These are phyloP conservation scores for Gaeumannomyces sp. DNA, from an alignment of 2,329 filamentous ascomycete species.

Conservation along the genomic window DNA sequence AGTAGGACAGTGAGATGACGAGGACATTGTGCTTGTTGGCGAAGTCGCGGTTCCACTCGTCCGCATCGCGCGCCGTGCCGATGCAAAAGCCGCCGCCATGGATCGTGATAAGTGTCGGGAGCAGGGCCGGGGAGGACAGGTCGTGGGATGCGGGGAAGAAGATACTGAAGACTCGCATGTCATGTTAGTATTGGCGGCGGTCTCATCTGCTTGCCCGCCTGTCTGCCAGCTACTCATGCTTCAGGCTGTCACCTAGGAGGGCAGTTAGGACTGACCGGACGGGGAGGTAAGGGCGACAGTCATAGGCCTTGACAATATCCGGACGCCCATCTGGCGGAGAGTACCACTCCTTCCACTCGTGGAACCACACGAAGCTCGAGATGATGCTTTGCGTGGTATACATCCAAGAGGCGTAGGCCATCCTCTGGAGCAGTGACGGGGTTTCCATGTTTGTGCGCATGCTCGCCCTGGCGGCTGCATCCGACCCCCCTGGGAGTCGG, in stretches of 20 bases:
- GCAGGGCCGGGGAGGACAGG: slow-evolving; percentile 18
- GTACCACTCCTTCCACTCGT: slow-evolving; percentile 23
- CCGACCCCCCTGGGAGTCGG: not conserved
- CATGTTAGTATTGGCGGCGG: not conserved
- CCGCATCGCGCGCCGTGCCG: slow-evolving; percentile 36
- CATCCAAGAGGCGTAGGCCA: slow-evolving; percentile 6
- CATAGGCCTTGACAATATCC: slow-evolving; percentile 29
- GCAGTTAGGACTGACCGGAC: slow-evolving; percentile 22
- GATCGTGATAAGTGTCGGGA: slow-evolving; percentile 41
- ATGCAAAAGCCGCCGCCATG: slow-evolving; percentile 47
- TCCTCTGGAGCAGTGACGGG: slow-evolving; percentile 6
- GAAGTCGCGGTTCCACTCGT: slow-evolving; percentile 39
- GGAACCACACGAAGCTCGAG: slow-evolving; percentile 16
- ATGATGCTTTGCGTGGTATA: slow-evolving; percentile 6
- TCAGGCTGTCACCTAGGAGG: not conserved
- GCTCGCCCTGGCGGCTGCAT: not conserved
- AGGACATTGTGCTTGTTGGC: slow-evolving; percentile 33
- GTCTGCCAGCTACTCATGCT: not conserved
- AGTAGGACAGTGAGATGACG: slow-evolving; percentile 43
- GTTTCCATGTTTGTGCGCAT: not conserved
- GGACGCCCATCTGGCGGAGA: slow-evolving; percentile 22
- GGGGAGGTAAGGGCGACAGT: slow-evolving; percentile 25
- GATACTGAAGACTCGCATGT: slow-evolving; percentile 21
- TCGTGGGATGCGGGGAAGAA: slow-evolving; percentile 34
- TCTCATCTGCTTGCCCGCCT: not conserved